phyloP scores from a whole-genome alignment of 2,329 filamentous ascomycete genomes.

The Sphaerostilbella broomeana region DNA sequence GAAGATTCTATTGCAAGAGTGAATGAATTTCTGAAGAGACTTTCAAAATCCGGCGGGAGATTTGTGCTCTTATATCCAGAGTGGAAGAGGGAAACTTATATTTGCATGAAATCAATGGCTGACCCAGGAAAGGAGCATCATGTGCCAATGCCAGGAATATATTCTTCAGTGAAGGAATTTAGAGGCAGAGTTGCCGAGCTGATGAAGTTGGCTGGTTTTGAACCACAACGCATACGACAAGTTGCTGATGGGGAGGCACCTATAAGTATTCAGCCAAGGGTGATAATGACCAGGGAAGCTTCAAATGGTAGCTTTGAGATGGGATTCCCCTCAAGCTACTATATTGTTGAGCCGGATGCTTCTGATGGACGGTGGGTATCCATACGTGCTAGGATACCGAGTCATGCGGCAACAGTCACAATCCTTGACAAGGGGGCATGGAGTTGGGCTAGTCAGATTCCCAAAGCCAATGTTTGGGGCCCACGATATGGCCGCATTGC shows the following conservation, averaged over 20 bases:
- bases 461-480: constrained; percentile 20
- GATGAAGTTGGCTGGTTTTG: constrained; percentile 1
- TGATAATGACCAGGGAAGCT: no score
- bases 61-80: constrained; percentile 9
- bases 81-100: constrained; percentile 4
- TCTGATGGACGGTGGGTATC: constrained; percentile 19
- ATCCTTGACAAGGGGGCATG: constrained; percentile 8
- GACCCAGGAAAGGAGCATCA: not conserved
- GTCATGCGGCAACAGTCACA: constrained; percentile 7
- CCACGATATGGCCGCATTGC: constrained; percentile 12
- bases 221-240: not conserved
- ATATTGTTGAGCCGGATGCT: constrained; percentile 15
- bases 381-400: constrained; percentile 19
- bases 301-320: no score
- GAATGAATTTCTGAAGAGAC: no score
- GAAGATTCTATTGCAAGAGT: no score
- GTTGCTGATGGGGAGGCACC: not conserved
- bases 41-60: no score
- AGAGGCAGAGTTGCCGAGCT: constrained; percentile 6
- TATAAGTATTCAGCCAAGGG: constrained; percentile 16
- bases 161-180: constrained; percentile 5
- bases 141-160: constrained; percentile 5
- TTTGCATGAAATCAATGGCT: not conserved
- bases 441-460: constrained; percentile 17
- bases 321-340: no score